A percentile compares a stretch with the other conserved stretches of the same genome.
Conservation (phyloP, 1,284 basidiomycete genomes). For the Gymnopus androsaceus region DNA sequence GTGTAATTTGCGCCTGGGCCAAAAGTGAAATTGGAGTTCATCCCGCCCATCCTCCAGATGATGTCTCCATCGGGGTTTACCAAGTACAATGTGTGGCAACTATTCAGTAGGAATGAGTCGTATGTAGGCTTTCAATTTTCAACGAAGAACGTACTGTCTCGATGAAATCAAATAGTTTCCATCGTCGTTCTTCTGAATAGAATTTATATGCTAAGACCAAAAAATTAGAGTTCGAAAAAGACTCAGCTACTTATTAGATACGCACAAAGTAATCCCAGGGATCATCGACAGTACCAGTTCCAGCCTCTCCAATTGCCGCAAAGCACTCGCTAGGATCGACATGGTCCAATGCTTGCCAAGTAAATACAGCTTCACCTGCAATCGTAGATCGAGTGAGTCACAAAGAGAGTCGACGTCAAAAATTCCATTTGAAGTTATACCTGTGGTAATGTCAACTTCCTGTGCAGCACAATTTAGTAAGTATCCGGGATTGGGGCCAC, state of each 20-base stretch:
- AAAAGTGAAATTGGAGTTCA: constrained; percentile 18
- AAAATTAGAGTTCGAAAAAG: background rate
- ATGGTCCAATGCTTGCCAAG: constrained; percentile 14
- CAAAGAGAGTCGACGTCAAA: background rate
- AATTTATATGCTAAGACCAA: constrained; percentile 14
- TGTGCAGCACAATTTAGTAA: constrained; percentile 7
- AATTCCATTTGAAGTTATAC: no score
- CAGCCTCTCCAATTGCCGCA: constrained; percentile 6
- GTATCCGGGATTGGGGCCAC: constrained; percentile 10
- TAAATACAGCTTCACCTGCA: constrained; percentile 14
- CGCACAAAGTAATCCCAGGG: constrained; percentile 18
- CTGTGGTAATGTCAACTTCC: constrained; percentile 11
- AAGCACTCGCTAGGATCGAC: constrained; percentile 16
- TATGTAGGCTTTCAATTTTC: background rate
- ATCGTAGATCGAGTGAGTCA: background rate
- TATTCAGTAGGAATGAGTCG: background rate
- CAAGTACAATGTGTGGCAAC: constrained; percentile 17
- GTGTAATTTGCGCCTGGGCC: constrained; percentile 17
- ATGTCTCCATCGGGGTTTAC: constrained; percentile 17
- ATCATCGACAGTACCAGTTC: constrained; percentile 4
- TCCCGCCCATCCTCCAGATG: constrained; percentile 22
- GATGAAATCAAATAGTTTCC: constrained; percentile 22
- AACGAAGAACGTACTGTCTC: constrained; percentile 5
- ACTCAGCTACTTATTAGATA: background rate
- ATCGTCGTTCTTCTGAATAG: constrained; percentile 14